Evolutionary conservation across 1,284 basidiomycete species (phyloP).

Genomic region (Ceratobasidium sp.): DNA sequence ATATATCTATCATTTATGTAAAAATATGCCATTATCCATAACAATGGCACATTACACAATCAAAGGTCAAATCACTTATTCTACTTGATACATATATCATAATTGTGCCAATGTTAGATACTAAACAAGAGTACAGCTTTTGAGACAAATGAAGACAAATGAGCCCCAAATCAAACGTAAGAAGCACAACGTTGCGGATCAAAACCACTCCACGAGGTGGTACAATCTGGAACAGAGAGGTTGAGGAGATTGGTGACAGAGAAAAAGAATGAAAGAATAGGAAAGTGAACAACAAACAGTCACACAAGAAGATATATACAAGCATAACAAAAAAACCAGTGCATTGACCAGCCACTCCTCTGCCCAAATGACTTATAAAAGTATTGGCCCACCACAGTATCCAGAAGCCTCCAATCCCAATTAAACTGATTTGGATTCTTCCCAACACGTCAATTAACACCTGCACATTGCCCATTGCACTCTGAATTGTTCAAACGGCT

Average conservation of each 20-base stretch:
- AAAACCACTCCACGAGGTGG: too few species aligned
- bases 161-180: too few species aligned
- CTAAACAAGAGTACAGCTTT: too few species aligned
- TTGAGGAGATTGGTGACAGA: background rate
- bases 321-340: background rate
- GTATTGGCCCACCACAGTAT: constrained; percentile 91
- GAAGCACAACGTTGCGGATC: too few species aligned
- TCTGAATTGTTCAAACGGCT: constrained; percentile 81
- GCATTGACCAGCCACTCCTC: constrained; percentile 78
- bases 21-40: too few species aligned
- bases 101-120: too few species aligned
- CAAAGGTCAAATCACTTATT: too few species aligned
- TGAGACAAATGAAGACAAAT: too few species aligned
- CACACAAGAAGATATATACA: background rate
- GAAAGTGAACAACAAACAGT: background rate
- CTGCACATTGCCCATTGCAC: constrained; percentile 88
- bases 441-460: constrained; percentile 83
- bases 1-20: too few species aligned
- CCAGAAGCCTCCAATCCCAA: constrained; percentile 89
- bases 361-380: constrained; percentile 85
- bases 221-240: background rate
- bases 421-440: constrained; percentile 90
- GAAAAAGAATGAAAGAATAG: background rate
- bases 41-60: too few species aligned
- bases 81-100: too few species aligned